Base-by-base conservation (phyloP, 2,329 filamentous ascomycete genomes). In the Thielaviopsis punctulata region DNA sequence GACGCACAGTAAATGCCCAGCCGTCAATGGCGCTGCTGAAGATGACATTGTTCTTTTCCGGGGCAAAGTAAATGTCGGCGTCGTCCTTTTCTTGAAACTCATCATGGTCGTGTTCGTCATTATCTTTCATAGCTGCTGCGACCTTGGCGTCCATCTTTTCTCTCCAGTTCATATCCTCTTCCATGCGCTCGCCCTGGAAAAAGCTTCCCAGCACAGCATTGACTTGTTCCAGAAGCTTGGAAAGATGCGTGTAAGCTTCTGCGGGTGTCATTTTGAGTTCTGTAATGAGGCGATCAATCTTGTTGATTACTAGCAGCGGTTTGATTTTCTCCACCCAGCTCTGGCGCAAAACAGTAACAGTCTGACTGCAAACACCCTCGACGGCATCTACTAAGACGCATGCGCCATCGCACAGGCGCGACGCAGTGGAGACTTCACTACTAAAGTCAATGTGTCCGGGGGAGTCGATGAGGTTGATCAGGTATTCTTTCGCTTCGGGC, bases 371-470 rank as follows among this genome's bases (percentile, higher is more conserved):
- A 3, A 98, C 92, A 49, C 92, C 92, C 65, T 98, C 92, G 0
- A 98, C 92, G 4, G 90, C 92, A 66, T 98, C 92, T 19, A 98
- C 89, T 25, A 98, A 71, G 10, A 98, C 86, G 9, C 96, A 79
- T 6, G 92, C 92, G 36, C 92, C 92, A 64, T 98, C 92, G 60
- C 92, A 96, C 18, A 98, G 71, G 52, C 92, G 77, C 9, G 90
- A 96, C 1, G 92, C 92, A 1, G 90, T 96, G 0, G 89, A 96
- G 0, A 98, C 92, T 64, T 98, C 92, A 58, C 88, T 95, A 69
- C 89, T 95, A 65, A 98, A 98, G 67, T 98, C 92, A 58, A 98
- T 96, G 64, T 98, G 92, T 2, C 92, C 92, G 0, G 92, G 92
- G 1, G 92, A 96, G 68, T 98, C 92, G 63, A 98, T 98, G 54